Conservation (phyloP, 129 eudicot genomes). For the Sambucus nigra region DNA sequence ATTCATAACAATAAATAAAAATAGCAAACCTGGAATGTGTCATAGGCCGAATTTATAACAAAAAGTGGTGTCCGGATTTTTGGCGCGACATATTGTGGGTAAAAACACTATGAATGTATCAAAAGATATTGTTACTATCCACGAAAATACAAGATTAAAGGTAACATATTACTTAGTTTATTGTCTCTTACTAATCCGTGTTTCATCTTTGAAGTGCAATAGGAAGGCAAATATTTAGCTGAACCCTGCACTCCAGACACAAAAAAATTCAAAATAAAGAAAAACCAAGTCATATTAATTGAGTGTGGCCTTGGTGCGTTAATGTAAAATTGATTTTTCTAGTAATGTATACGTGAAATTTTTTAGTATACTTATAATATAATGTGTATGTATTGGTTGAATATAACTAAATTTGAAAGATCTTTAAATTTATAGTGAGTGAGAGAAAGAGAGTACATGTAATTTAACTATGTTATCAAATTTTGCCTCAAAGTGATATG, state of each 20-base stretch:
- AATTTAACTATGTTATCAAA: slow-evolving; percentile 30
- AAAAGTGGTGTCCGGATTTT: slow-evolving; percentile 32
- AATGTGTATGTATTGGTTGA: no score
- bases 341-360: background rate
- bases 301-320: background rate
- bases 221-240: slow-evolving; percentile 29
- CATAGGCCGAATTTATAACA: slow-evolving; percentile 38
- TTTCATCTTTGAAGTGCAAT: slow-evolving; percentile 40
- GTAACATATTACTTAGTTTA: background rate
- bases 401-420: no score
- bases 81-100: slow-evolving; percentile 36
- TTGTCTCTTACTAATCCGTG: slow-evolving; percentile 32
- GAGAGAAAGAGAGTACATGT: slow-evolving; percentile 25
- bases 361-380: background rate
- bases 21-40: slow-evolving; percentile 35
- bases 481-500: slow-evolving; percentile 30
- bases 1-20: slow-evolving; percentile 8
- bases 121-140: background rate
- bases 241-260: slow-evolving; percentile 24
- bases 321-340: background rate
- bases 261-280: background rate
- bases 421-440: no score
- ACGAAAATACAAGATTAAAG: background rate
- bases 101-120: slow-evolving; percentile 27
- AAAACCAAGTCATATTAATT: background rate